These are phyloP conservation scores for Penicillium digitatum DNA, from an alignment of 2,329 filamentous ascomycete genomes.

Conservation along the genomic window DNA sequence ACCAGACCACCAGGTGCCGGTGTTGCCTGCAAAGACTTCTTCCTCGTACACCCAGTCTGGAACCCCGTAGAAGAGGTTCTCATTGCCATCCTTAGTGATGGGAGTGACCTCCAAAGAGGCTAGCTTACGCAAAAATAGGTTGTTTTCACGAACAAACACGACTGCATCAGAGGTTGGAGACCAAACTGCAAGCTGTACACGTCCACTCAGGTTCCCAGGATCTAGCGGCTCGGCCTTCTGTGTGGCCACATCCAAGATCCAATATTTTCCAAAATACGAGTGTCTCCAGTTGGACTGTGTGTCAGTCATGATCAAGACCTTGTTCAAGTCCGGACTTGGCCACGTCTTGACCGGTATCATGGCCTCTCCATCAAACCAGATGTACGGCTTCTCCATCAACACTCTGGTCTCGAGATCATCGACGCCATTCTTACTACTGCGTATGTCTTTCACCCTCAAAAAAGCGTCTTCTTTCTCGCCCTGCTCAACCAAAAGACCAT, in stretches of 20 bases:
- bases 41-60: slow-evolving; percentile 97
- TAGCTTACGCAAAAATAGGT: slow-evolving; percentile 74
- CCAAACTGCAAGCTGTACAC: slow-evolving; percentile 83
- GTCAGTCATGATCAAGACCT: slow-evolving; percentile 76
- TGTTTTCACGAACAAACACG: slow-evolving; percentile 87
- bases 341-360: slow-evolving; percentile 60
- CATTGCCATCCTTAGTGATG: slow-evolving; percentile 81
- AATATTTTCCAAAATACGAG: slow-evolving; percentile 82
- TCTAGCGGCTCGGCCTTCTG: slow-evolving; percentile 76
- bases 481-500: slow-evolving; percentile 78
- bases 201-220: slow-evolving; percentile 59
- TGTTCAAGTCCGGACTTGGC: slow-evolving; percentile 79
- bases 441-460: slow-evolving; percentile 82
- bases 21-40: slow-evolving; percentile 74
- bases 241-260: slow-evolving; percentile 82
- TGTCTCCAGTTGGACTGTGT: slow-evolving; percentile 78
- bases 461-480: slow-evolving; percentile 61
- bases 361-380: slow-evolving; percentile 56
- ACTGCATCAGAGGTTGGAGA: slow-evolving; percentile 81
- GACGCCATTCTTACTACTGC: slow-evolving; percentile 49
- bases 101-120: slow-evolving; percentile 58
- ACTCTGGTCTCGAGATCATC: slow-evolving; percentile 56
- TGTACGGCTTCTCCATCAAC: slow-evolving; percentile 67
- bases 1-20: slow-evolving; percentile 90
- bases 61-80: slow-evolving; percentile 88